Percentiles rank a stretch among this genome's conserved stretches.
Conservation (phyloP, 2,329 filamentous ascomycete species). For the Aspergillus versicolor region DNA sequence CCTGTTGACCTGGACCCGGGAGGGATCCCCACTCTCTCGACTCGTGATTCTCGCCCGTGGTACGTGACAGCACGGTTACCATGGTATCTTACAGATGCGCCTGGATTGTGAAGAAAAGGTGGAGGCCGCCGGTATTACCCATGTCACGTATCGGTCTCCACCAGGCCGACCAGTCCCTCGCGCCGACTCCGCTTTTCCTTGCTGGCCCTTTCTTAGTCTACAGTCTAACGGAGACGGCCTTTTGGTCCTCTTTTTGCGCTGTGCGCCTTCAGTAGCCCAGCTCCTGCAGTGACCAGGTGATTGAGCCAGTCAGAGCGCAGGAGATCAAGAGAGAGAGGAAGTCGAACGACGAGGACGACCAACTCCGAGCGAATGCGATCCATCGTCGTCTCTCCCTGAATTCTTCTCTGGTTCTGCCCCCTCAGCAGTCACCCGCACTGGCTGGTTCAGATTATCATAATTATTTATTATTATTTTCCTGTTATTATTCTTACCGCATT, state of each 20-base stretch:
- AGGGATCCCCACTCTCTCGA: neutral
- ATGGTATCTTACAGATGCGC: neutral
- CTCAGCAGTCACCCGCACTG: slow-evolving; percentile 9
- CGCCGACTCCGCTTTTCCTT: slow-evolving; percentile 22
- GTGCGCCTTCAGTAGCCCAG: slow-evolving; percentile 13
- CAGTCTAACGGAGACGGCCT: neutral
- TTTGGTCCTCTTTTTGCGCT: neutral
- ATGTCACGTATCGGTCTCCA: too few relatives aligned
- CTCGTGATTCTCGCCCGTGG: neutral
- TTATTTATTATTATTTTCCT: slow-evolving; percentile 15
- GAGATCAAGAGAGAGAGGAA: neutral
- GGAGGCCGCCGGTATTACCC: slow-evolving; percentile 7
- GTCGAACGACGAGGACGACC: neutral
- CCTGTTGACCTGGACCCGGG: neutral
- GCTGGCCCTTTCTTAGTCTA: neutral
- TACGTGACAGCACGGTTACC: neutral
- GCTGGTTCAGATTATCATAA: slow-evolving; percentile 15
- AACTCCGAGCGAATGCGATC: slow-evolving; percentile 13
- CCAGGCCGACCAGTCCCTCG: slow-evolving; percentile 13
- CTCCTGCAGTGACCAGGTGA: slow-evolving; percentile 4
- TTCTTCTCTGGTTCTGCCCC: slow-evolving; percentile 18
- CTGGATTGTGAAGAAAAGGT: neutral
- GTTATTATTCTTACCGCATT: slow-evolving; percentile 12
- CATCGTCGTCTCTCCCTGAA: slow-evolving; percentile 23
- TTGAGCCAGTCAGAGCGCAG: slow-evolving; percentile 1